phyloP scores from a whole-genome alignment of 345 rosid species.

The Brassica rapa region DNA sequence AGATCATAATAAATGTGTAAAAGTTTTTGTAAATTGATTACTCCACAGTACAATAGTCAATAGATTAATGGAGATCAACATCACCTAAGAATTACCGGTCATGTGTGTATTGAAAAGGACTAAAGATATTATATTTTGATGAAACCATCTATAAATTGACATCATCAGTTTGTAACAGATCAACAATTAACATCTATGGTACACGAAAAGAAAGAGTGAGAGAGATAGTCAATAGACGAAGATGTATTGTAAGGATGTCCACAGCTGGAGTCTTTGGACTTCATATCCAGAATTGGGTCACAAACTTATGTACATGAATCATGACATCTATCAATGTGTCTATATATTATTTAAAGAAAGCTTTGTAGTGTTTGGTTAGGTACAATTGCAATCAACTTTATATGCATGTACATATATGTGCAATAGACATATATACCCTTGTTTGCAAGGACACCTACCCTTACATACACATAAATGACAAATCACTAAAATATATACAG shows the following conservation, averaged over 20 bases:
- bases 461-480: slow-evolving; percentile 26
- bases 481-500: slow-evolving; percentile 21
- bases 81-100: neutral
- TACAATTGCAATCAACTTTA: slow-evolving; percentile 35
- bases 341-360: slow-evolving; percentile 16
- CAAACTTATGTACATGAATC: slow-evolving; percentile 19
- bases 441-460: slow-evolving; percentile 37
- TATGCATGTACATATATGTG: slow-evolving; percentile 15
- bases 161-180: neutral
- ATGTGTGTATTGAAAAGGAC: slow-evolving; percentile 14
- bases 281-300: slow-evolving; percentile 34
- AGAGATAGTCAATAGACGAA: neutral
- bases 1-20: neutral
- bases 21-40: neutral
- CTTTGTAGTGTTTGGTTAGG: slow-evolving; percentile 27
- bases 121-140: slow-evolving; percentile 5
- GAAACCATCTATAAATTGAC: neutral
- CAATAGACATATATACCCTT: slow-evolving; percentile 30
- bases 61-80: neutral
- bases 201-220: neutral
- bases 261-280: slow-evolving; percentile 39
- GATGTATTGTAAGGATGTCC: slow-evolving; percentile 15
- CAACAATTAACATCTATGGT: neutral
- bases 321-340: slow-evolving; percentile 22
- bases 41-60: neutral